These are phyloP conservation scores for Stachybotrys chlorohalonatus DNA, from an alignment of 2,329 filamentous ascomycete genomes.

Conservation along the genomic window DNA sequence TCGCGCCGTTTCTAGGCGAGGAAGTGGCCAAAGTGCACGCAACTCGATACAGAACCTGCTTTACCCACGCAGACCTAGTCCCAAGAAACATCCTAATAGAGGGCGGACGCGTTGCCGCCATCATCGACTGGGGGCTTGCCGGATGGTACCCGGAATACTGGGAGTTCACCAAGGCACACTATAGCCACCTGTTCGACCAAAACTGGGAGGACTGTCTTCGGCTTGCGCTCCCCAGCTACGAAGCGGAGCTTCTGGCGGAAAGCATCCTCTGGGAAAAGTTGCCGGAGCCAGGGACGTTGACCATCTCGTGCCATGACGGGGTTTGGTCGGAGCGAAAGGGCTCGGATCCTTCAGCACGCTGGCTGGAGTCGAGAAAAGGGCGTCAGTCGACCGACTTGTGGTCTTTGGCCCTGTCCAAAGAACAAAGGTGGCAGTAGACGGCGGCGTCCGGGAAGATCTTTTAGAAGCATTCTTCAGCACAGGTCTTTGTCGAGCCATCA, in stretches of 20 bases:
- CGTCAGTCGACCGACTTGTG: conserved; percentile 10
- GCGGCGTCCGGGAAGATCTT: too few species aligned
- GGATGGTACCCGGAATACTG: conserved; percentile 26
- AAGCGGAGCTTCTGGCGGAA: conserved; percentile 14
- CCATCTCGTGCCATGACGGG: conserved; percentile 5
- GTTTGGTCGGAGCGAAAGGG: conserved; percentile 3
- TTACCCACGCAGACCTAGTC: conserved; percentile 16
- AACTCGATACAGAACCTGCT: conserved; percentile 10
- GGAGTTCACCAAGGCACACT: conserved; percentile 20
- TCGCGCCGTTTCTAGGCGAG: conserved; percentile 11
- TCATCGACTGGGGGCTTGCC: conserved; percentile 22
- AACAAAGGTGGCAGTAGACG: background rate
- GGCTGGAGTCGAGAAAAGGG: conserved; percentile 11
- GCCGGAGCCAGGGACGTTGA: conserved; percentile 10
- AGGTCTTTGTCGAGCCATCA: too few species aligned
- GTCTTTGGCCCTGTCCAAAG: conserved; percentile 6
- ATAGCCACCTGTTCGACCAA: conserved; percentile 6
- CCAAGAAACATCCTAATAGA: conserved; percentile 18
- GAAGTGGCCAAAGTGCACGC: conserved; percentile 14
- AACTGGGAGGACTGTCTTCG: conserved; percentile 12
- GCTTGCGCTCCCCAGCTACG: conserved; percentile 11
- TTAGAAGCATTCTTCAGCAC: too few species aligned
- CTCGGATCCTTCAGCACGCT: conserved; percentile 11
- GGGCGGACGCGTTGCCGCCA: conserved; percentile 12
- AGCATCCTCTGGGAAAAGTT: conserved; percentile 10